Base-by-base conservation (phyloP, 106 monocot genomes). In the Triglochin maritima region DNA sequence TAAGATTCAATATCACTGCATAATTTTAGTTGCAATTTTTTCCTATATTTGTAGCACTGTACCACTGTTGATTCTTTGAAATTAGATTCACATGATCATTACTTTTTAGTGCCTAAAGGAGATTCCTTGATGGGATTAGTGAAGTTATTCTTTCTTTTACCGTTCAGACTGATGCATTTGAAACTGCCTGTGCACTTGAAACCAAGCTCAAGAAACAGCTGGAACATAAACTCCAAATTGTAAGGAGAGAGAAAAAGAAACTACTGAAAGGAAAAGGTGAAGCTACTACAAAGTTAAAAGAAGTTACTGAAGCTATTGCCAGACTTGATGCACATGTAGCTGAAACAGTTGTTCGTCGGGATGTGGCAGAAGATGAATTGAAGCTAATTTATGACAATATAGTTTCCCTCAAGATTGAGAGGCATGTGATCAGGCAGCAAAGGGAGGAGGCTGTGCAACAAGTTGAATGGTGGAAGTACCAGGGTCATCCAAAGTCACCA, bases 381-480 rank as follows among this genome's bases (percentile, higher is more conserved):
- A 79, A 83, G 42, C 16, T 62, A 47, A 64, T 80, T 66, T 70
- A 86, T 54, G 77, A 76, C n/a, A 79, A 77, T 4, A 76, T 83
- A 55, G 59, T 15, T 59, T 29, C 63, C 68, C 74, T 93, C 48
- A 75, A 46, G 62, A 64, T 75, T 15, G 73, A 80, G 59, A 83
- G 47, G 3, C 65, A 75, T 10, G 71, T 74, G 10, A 68, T 63
- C 42, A 44, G 65, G 13, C 51, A 55, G 62, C 43, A 72, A 47
- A 76, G 57, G 68, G 68, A 79, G 1, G 65, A 69, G 63, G 57
- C 57, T 49, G 46, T 43, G 62, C n/a, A 7, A 3, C 64, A 70
- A 59, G 42, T 65, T 64, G 72, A 72, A 55, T 66, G 63, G 51
- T 50, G 60, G 68, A 72, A 46, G 65, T 11, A 17, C 45, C 47